phyloP scores from a whole-genome alignment of 805 yeast genomes.

The Metschnikowia lochheadii region DNA sequence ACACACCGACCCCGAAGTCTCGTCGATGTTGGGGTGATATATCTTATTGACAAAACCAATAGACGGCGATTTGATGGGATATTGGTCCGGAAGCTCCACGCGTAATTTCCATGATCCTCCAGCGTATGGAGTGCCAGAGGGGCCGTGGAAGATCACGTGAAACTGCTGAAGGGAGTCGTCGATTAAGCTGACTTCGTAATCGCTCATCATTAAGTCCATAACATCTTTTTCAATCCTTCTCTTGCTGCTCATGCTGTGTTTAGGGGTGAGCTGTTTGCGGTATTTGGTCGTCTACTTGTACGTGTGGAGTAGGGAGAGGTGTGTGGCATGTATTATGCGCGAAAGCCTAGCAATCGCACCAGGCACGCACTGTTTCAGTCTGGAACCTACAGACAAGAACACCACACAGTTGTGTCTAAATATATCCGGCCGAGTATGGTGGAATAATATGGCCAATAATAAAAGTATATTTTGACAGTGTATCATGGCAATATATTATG shows the following conservation, averaged over 20 bases:
- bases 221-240: slow-evolving; percentile 91
- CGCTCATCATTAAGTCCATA: slow-evolving; percentile 94
- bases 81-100: slow-evolving; percentile 91
- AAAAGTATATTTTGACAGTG: too few species aligned
- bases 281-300: neutral
- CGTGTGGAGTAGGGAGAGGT: slow-evolving; percentile 4
- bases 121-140: slow-evolving; percentile 75
- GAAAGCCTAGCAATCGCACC: slow-evolving; percentile 3
- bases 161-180: slow-evolving; percentile 81
- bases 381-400: neutral
- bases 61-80: slow-evolving; percentile 94
- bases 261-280: neutral
- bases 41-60: slow-evolving; percentile 90
- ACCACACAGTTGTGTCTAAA: neutral
- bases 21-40: slow-evolving; percentile 94
- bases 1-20: slow-evolving; percentile 85
- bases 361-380: neutral
- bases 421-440: neutral
- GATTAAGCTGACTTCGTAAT: slow-evolving; percentile 78
- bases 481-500: too few species aligned
- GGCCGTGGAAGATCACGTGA: slow-evolving; percentile 81
- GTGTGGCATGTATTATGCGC: slow-evolving; percentile 2
- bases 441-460: too few species aligned
- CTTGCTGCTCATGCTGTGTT: slow-evolving; percentile 29
- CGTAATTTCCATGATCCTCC: slow-evolving; percentile 88